Percentiles rank a stretch among this genome's conserved stretches.
These are phyloP conservation scores for Calcarisporium arbuscula DNA, from an alignment of 2,329 filamentous ascomycete species.

Conservation along the genomic window DNA sequence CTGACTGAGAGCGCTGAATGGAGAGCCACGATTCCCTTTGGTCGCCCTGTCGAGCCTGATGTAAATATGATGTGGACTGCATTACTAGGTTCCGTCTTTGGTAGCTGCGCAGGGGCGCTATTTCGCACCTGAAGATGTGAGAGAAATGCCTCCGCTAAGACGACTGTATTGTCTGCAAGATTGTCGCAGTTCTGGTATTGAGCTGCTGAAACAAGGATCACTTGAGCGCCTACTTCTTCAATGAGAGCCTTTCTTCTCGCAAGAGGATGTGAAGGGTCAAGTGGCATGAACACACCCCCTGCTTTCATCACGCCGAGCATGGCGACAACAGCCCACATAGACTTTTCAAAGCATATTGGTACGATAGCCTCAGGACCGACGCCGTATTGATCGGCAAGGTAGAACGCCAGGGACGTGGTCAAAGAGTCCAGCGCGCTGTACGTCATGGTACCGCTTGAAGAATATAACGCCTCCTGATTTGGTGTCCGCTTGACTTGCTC, in stretches of 20 bases:
- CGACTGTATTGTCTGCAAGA: not conserved
- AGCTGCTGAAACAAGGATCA: slow-evolving; percentile 7
- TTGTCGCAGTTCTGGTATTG: not conserved
- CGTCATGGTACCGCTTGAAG: slow-evolving; percentile 2
- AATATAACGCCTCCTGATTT: slow-evolving; percentile 7
- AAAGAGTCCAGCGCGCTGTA: slow-evolving; percentile 6
- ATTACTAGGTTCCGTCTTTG: no score
- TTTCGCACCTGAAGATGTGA: no score
- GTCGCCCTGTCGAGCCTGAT: slow-evolving; percentile 47
- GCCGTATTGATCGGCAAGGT: slow-evolving; percentile 12
- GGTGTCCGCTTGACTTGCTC: slow-evolving; percentile 3
- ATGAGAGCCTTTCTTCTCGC: slow-evolving; percentile 5
- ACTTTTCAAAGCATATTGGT: slow-evolving; percentile 14
- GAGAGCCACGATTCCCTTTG: slow-evolving; percentile 47
- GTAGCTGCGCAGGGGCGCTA: no score
- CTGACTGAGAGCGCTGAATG: no score
- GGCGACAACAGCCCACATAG: slow-evolving; percentile 12
- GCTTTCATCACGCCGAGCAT: slow-evolving; percentile 20
- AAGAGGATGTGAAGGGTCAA: slow-evolving; percentile 16
- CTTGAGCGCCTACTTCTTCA: slow-evolving; percentile 2
- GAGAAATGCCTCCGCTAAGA: no score
- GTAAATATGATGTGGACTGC: slow-evolving; percentile 47
- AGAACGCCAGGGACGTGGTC: slow-evolving; percentile 1
- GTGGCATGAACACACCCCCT: slow-evolving; percentile 18
- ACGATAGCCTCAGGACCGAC: slow-evolving; percentile 16